Evolutionary conservation across 2,329 filamentous ascomycete genomes (phyloP).

Genomic region (Fonsecaea pedrosoi): DNA sequence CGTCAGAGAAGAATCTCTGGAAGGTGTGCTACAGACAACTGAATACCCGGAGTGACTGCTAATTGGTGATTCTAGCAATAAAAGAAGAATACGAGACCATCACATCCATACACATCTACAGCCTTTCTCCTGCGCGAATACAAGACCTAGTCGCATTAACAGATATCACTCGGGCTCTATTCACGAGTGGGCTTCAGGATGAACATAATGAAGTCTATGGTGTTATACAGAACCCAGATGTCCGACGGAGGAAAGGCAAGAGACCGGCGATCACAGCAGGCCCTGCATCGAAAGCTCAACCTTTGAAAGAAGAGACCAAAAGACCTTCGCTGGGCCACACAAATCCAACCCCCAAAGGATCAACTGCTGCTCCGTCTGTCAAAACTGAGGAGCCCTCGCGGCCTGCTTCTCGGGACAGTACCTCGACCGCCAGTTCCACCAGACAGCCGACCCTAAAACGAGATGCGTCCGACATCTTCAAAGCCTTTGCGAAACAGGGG

Average conservation of each 20-base stretch:
- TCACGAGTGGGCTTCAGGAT: conserved; percentile 57
- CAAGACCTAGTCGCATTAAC: conserved; percentile 75
- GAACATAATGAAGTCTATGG: conserved; percentile 71
- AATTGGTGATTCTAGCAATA: conserved; percentile 58
- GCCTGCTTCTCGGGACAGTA: conserved; percentile 39
- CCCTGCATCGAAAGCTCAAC: conserved; percentile 41
- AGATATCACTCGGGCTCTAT: conserved; percentile 70
- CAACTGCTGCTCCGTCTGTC: not conserved
- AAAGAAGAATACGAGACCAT: conserved; percentile 75
- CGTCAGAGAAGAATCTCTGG: conserved; percentile 73
- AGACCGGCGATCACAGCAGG: conserved; percentile 43
- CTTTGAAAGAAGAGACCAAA: conserved; percentile 40
- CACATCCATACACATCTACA: conserved; percentile 84
- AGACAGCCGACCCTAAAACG: conserved; percentile 50
- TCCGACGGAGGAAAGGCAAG: conserved; percentile 59
- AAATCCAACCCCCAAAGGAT: conserved; percentile 18
- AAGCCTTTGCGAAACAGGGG: conserved; percentile 39
- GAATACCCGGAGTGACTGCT: conserved; percentile 23
- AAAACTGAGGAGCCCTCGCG: conserved; percentile 41
- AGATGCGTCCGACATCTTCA: conserved; percentile 40
- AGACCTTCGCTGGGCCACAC: conserved; percentile 4
- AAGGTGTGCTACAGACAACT: conserved; percentile 58
- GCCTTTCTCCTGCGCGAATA: conserved; percentile 72
- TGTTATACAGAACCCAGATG: conserved; percentile 74
- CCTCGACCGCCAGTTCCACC: conserved; percentile 46